Percentiles rank a stretch among this genome's conserved stretches.
Evolutionary conservation across 768 basidiomycete species (phyloP).

Genomic region (Lactarius evosmus): DNA sequence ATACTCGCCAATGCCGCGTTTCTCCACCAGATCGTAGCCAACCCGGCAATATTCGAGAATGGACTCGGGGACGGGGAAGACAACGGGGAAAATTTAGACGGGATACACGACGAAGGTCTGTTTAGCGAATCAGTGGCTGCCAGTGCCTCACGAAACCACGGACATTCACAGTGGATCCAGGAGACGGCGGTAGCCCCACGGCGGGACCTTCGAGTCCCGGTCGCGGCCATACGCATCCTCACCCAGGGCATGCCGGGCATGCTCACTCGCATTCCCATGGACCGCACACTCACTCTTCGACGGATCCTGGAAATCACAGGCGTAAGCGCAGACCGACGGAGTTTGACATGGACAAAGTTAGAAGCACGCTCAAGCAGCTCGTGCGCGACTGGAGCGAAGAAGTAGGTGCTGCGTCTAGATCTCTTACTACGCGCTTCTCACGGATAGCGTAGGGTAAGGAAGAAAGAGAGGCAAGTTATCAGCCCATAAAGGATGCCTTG

Average conservation of each 20-base stretch:
- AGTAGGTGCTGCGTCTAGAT: constrained; percentile 42
- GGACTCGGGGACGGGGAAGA: constrained; percentile 35
- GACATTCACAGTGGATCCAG: constrained; percentile 5
- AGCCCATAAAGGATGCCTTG: constrained; percentile 76
- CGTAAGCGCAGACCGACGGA: constrained; percentile 53
- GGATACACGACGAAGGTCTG: constrained; percentile 13
- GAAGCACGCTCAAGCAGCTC: constrained; percentile 90
- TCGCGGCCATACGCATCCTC: constrained; percentile 28
- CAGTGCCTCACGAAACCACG: background rate
- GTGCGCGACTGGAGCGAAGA: constrained; percentile 91
- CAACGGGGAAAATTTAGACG: constrained; percentile 30
- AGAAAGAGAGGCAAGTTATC: constrained; percentile 79
- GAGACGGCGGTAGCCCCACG: background rate
- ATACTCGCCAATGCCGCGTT: constrained; percentile 81
- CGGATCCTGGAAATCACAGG: constrained; percentile 24
- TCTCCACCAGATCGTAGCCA: constrained; percentile 64
- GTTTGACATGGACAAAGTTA: constrained; percentile 83
- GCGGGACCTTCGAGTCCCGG: background rate
- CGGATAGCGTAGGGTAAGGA: constrained; percentile 52
- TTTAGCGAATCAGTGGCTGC: constrained; percentile 1
- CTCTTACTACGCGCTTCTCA: background rate
- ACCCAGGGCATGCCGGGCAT: constrained; percentile 37
- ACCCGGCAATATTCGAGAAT: constrained; percentile 79
- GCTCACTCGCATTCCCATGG: constrained; percentile 34
- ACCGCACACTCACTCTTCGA: constrained; percentile 28